Evolutionary conservation across 2,329 filamentous ascomycete species (phyloP).

Genomic region (Neopestalotiopsis sp.): DNA sequence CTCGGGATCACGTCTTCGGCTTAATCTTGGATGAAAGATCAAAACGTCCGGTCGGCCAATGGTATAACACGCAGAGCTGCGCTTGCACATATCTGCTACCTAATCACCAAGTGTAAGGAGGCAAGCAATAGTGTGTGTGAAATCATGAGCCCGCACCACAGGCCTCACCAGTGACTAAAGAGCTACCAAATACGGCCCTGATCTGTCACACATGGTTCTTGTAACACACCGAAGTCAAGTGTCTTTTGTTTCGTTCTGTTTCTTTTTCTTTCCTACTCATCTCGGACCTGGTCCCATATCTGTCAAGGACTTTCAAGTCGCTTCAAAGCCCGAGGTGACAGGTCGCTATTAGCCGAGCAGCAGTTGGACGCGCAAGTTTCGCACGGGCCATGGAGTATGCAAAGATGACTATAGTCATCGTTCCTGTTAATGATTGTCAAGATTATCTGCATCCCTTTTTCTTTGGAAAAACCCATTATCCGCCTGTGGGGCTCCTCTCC

Average conservation of each 20-base stretch:
- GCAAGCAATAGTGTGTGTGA: not conserved
- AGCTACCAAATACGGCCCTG: not conserved
- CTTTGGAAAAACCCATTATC: not conserved
- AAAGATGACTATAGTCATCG: not conserved
- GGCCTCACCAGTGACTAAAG: not conserved
- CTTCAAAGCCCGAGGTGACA: not conserved
- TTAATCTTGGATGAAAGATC: constrained; percentile 17
- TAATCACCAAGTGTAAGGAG: not conserved
- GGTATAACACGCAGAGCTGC: not conserved
- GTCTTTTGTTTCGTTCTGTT: not conserved
- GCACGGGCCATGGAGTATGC: not conserved
- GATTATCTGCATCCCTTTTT: not conserved
- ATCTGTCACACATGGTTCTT: not conserved
- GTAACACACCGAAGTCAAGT: not conserved
- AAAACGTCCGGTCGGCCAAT: constrained; percentile 12
- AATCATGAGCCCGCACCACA: too few species aligned
- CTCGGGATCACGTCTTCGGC: constrained; percentile 9
- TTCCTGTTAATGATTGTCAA: not conserved
- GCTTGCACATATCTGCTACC: too few species aligned
- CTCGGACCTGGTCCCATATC: not conserved
- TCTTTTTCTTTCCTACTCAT: not conserved
- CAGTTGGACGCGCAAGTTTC: not conserved
- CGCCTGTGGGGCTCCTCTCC: not conserved
- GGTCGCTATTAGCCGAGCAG: not conserved
- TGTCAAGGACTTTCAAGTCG: not conserved